A percentile compares a stretch with the other conserved stretches of the same genome.
Evolutionary conservation across 1,284 basidiomycete genomes (phyloP).

Genomic region (Pseudozyma flocculosa): DNA sequence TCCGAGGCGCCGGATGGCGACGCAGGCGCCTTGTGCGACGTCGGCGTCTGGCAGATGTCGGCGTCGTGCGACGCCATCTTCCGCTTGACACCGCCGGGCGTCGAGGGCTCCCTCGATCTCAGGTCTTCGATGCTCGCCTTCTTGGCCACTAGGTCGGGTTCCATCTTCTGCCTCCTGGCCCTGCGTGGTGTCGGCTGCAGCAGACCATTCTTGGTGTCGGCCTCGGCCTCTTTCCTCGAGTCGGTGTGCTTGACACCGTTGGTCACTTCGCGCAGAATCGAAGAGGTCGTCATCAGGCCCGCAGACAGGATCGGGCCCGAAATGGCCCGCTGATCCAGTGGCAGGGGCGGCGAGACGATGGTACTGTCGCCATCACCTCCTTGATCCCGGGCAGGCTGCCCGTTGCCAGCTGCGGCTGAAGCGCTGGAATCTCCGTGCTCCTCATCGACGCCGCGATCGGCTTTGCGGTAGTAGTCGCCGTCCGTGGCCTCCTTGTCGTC

Average conservation of each 20-base stretch:
- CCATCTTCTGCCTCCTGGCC: not conserved
- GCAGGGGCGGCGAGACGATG: not conserved
- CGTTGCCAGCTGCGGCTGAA: no score
- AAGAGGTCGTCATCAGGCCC: not conserved
- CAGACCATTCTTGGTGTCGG: not conserved
- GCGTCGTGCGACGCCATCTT: constrained; percentile 14
- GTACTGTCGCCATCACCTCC: not conserved
- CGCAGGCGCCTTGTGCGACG: constrained; percentile 12
- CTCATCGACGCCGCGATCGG: no score
- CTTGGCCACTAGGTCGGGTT: constrained; percentile 2
- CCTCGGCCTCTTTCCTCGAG: not conserved
- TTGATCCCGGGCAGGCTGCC: no score
- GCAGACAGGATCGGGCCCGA: not conserved
- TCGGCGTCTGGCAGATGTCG: constrained; percentile 9
- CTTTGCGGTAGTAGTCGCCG: no score
- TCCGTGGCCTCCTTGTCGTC: not conserved
- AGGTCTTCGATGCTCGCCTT: constrained; percentile 4
- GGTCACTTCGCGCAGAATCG: constrained; percentile 1
- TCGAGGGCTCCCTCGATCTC: constrained; percentile 5
- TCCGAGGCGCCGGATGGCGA: not conserved
- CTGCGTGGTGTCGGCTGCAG: constrained; percentile 1
- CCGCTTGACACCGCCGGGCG: constrained; percentile 24
- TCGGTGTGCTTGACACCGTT: not conserved
- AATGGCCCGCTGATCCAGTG: not conserved
- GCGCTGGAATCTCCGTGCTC: no score